Evolutionary conservation across 2,329 filamentous ascomycete species (phyloP), one percentile per base, ranked within the genome.

Genomic region (Zopfia rhizophila): DNA sequence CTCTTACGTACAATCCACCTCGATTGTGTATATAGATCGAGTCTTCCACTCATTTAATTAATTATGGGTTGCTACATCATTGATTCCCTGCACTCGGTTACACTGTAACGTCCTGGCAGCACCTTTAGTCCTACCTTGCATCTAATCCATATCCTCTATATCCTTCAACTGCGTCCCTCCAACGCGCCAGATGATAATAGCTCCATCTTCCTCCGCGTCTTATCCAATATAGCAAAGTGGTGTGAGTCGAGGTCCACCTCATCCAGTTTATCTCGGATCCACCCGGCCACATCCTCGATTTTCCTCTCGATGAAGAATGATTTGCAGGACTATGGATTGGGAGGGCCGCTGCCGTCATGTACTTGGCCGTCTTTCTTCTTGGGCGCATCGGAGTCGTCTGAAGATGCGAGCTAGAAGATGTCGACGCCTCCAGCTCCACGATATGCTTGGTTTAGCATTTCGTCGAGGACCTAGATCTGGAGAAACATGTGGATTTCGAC

Each of bases 261-360:
- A 18, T 51, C 22, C 6, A 43, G 43, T 24, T 38, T 39, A 23
- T 40, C 37, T 25, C 21, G 28, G 12, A 51, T 19, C 47, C 47
- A 47, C n/a, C n/a, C 25, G 8, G 47, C 42, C 4, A 44, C 35
- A 11, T 51, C 43, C 30, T 51, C 31, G 7, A 27, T 31, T n/a
- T 38, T 47, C 30, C 47, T 47, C 2, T 37, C 47, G 11, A 38
- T 38, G 29, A 46, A 51, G 22, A 36, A 43, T 12, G 47, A 51
- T 16, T 24, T 45, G 43, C 39, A 51, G 7, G 35, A n/a, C n/a
- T n/a, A 30, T 6, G 23, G 18, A 32, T 41, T 19, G 5, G 43
- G 42, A 14, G 47, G 44, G 21, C 29, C 23, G 7, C 3, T 30
- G 18, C 44, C 43, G 17, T 46, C 28, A 5, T 14, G 19, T 18